phyloP scores from a whole-genome alignment of 2,329 filamentous ascomycete species.

The Alternaria conjuncta region DNA sequence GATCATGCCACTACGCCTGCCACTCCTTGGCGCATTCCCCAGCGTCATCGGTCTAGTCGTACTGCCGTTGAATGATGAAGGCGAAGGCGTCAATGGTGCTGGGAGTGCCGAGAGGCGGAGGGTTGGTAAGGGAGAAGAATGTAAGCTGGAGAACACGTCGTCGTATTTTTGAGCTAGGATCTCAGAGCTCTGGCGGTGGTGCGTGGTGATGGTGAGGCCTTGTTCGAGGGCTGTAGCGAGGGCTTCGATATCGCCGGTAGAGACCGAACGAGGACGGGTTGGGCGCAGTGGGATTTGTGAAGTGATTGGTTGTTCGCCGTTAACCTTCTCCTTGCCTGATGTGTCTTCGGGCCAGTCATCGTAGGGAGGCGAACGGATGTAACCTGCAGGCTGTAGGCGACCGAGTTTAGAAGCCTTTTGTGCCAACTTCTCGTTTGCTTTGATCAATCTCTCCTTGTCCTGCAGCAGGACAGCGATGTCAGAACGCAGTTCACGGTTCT shows the following conservation, averaged over 20 bases:
- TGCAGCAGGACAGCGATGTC: constrained; percentile 3
- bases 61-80: neutral
- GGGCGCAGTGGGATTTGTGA: neutral
- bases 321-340: neutral
- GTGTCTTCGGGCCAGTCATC: neutral
- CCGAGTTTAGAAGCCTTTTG: constrained; percentile 4
- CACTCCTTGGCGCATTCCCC: neutral
- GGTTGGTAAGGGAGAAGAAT: neutral
- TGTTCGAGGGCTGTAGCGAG: neutral
- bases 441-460: constrained; percentile 5
- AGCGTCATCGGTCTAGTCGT: neutral
- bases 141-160: constrained; percentile 5
- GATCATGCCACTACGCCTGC: constrained; percentile 3
- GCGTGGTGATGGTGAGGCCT: neutral
- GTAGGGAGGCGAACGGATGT: neutral
- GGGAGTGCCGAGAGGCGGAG: neutral
- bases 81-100: neutral
- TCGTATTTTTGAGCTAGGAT: constrained; percentile 9
- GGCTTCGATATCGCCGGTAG: neutral
- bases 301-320: neutral
- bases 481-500: constrained; percentile 9
- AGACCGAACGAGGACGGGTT: neutral
- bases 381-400: neutral
- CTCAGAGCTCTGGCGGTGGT: constrained; percentile 1
- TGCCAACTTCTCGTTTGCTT: constrained; percentile 14